Percentiles rank a stretch among this genome's conserved stretches.
These are phyloP conservation scores for Solanum pennellii DNA, from an alignment of 257 asterid genomes.

Conservation along the genomic window DNA sequence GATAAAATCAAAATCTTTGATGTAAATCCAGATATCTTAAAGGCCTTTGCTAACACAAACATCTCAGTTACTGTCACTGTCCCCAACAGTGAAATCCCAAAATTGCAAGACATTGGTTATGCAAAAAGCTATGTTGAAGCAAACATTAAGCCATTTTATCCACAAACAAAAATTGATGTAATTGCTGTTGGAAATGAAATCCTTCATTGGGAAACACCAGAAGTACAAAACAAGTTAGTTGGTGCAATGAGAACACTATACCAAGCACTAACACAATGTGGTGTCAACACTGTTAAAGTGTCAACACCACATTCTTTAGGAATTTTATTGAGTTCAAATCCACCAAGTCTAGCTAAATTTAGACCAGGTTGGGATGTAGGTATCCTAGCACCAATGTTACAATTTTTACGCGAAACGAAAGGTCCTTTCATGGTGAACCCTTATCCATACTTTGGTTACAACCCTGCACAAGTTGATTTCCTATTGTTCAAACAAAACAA, in stretches of 20 bases:
- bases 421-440: slow-evolving; percentile 88
- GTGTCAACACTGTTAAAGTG: slow-evolving; percentile 34
- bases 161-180: slow-evolving; percentile 49
- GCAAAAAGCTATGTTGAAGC: slow-evolving; percentile 43
- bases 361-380: slow-evolving; percentile 80
- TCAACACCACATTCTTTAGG: slow-evolving; percentile 80
- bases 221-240: slow-evolving; percentile 51
- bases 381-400: slow-evolving; percentile 47
- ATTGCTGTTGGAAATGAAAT: slow-evolving; percentile 78
- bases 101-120: slow-evolving; percentile 23
- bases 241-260: slow-evolving; percentile 59
- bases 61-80: slow-evolving; percentile 68
- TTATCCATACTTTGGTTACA: slow-evolving; percentile 74
- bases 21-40: slow-evolving; percentile 67
- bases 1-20: slow-evolving; percentile 74
- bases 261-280: slow-evolving; percentile 28
- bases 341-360: slow-evolving; percentile 62
- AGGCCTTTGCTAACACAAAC: slow-evolving; percentile 67
- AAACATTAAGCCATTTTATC: slow-evolving; percentile 62
- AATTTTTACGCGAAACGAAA: slow-evolving; percentile 50
- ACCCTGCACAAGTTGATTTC: slow-evolving; percentile 35
- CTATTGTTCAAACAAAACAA: slow-evolving; percentile 23
- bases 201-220: slow-evolving; percentile 92
- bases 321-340: slow-evolving; percentile 45
- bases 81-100: slow-evolving; percentile 77